Evolutionary conservation across 2,329 filamentous ascomycete species (phyloP), one percentile per base, ranked within the genome.

Genomic region (Sclerotinia borealis): DNA sequence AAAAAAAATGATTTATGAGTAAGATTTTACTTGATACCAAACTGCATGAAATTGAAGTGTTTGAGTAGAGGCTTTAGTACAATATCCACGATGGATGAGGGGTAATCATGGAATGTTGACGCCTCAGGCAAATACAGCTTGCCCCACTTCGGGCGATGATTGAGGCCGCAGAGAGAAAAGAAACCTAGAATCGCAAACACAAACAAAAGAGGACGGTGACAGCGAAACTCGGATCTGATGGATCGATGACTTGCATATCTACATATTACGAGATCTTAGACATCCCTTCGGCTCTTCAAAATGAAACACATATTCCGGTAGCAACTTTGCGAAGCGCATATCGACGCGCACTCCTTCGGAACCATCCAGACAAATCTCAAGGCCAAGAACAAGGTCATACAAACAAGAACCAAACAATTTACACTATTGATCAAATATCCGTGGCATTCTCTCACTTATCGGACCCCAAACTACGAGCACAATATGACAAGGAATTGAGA

Each of bases 401-500:
- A 50, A 48, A 65, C 49, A 61, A 67, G 29, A 65, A 59, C 37
- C 19, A 36, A 51, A 61, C 50, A 9, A 64, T 66, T 29, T 85
- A 79, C 73, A 83, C 84, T 2, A 76, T 89, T 64, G 86, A 89
- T 74, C 83, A 88, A 70, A 88, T 89, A 72, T 81, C 83, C 55
- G 73, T 78, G 45, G 87, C 87, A 48, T 87, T 83, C 75, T 77
- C 77, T 11, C 77, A 81, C 0, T 80, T 90, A 54, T 84, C 83
- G 13, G 78, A 80, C 64, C 76, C 80, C 3, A 69, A 72, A 50
- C 76, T 78, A 55, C 80, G 83, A 59, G 74, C 76, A 4, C 77
- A 80, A 49, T 89, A 89, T 76, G 82, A 88, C 72, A 75, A 76
- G 9, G 73, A 77, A 15, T 75, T 87, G 43, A 76, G 77, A 56